Base-by-base conservation (phyloP, 2,329 filamentous ascomycete genomes). In the Talaromyces atroroseus region DNA sequence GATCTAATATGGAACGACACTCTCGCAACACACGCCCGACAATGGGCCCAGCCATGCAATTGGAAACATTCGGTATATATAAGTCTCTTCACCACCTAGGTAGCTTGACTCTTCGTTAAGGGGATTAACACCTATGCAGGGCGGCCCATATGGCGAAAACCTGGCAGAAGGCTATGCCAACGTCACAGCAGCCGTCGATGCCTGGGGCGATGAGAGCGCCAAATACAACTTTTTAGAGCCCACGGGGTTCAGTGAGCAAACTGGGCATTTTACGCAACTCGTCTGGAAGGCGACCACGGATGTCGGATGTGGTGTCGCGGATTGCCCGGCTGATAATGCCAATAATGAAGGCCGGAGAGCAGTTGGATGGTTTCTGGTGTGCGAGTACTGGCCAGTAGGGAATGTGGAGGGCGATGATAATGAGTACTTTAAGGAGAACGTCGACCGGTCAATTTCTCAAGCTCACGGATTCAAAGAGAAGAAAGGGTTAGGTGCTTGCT, bases 191-290 rank as follows among this genome's bases (percentile, higher is more conserved):
- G 78, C 81, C 50, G 76, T 91, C n/a, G 79, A 82, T 46, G 81
- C 79, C 1, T 91, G 88, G 87, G 88, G 82, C 18, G 62, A 78
- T 61, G 85, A 89, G 71, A 68, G 81, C 11, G 64, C 68, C 0
- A 58, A 74, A 5, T 91, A 89, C 66, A 70, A 86, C 62, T 91
- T 82, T 67, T 61, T 65, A 2, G 66, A 78, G 1, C 80, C 79
- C 0, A 75, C 72, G 0, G 79, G 78, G 0, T 90, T 87, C 64
- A 73, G 65, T 8, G 75, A 84, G 61, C 68, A 68, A 5, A 90
- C 82, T 80, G 90, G 89, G 54, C 89, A 92, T 72, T 89, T 90
- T 73, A 82, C 85, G 50, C 86, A 92, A 75, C 76, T 91, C 18
- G 80, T 91, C 56, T 92, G 88, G 88, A 82, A 82, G 67, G 73